A percentile compares a stretch with the other conserved stretches of the same genome.
These are phyloP conservation scores for Claviceps africana DNA, from an alignment of 2,329 filamentous ascomycete genomes.

Conservation along the genomic window DNA sequence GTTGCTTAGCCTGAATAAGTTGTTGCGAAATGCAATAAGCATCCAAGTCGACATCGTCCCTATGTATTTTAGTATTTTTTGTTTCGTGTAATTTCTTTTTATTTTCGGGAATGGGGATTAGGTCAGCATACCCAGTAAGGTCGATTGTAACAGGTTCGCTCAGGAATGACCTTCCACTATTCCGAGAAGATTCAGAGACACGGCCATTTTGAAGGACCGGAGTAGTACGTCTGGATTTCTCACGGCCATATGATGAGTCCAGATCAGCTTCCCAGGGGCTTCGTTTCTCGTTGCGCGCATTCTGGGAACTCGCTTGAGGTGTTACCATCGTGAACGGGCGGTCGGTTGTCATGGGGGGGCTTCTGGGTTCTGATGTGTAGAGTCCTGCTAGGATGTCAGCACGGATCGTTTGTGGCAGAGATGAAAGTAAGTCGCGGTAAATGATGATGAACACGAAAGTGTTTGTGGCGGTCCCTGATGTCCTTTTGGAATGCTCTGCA, in stretches of 20 bases:
- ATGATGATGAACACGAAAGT: not conserved
- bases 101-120: no score
- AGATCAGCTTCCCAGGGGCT: conserved; percentile 10
- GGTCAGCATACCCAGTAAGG: conserved; percentile 25
- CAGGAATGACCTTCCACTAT: not conserved
- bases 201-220: conserved; percentile 6
- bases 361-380: not conserved
- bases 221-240: conserved; percentile 22
- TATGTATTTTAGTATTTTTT: not conserved
- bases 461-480: not conserved
- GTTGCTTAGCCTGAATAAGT: conserved; percentile 20
- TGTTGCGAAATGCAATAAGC: conserved; percentile 19
- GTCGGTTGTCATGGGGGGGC: not conserved
- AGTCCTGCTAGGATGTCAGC: not conserved
- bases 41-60: conserved; percentile 21
- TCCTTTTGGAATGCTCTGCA: not conserved
- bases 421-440: not conserved
- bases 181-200: not conserved
- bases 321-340: not conserved
- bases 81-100: not conserved
- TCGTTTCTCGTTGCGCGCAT: conserved; percentile 19
- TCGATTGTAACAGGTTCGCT: conserved; percentile 21
- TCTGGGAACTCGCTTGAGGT: conserved; percentile 5
- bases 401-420: not conserved
- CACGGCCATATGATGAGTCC: conserved; percentile 5